Evolutionary conservation across 352 stramenopile species (phyloP), one percentile per base, ranked within the genome.

Genomic region (Phytophthora syringae): DNA sequence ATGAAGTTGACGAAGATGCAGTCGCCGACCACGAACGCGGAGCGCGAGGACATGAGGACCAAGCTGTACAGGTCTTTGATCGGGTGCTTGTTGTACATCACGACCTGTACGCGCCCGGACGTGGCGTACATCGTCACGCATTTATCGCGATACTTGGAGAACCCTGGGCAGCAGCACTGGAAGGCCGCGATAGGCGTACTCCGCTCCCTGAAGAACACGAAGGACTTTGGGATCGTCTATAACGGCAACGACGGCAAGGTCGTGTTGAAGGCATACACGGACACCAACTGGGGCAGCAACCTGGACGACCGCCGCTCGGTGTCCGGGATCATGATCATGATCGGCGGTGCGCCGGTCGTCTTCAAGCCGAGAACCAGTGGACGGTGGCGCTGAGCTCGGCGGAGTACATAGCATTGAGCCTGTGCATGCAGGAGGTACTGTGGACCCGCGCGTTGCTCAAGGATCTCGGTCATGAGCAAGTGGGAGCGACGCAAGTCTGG

Each of bases 361-460:
- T 52, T 36, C 48, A 64, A 57, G 22, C 48, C 24, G 1, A 70
- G 28, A 62, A 24, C 15, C 49, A 61, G 22, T 28, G 34, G 28
- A 67, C 52, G 10, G 45, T 65, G 52, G 56, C 55, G 1, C 42
- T 67, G 2, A 62, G 64, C 18, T 67, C 50, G 15, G 51, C 42
- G 2, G 27, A 32, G 27, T 32, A 32, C 27, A 32, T 32, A 9
- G 27, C 27, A 10, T 9, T 32, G 4, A 52, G 62, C 32, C 10
- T 64, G 15, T 70, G 52, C 13, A 40, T 21, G 0, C 47, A 65
- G 20, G 54, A 62, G 24, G 52, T 69, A 5, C 39, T 65, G 0
- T 65, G 47, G 25, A 24, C 13, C 21, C 42, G 60, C 28, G 30
- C 48, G 13, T 62, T 63, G 60, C 48, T 63, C 0, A 65, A 43